Evolutionary conservation across 768 basidiomycete genomes (phyloP), one percentile per base, ranked within the genome.

Genomic region (Mycena metata): DNA sequence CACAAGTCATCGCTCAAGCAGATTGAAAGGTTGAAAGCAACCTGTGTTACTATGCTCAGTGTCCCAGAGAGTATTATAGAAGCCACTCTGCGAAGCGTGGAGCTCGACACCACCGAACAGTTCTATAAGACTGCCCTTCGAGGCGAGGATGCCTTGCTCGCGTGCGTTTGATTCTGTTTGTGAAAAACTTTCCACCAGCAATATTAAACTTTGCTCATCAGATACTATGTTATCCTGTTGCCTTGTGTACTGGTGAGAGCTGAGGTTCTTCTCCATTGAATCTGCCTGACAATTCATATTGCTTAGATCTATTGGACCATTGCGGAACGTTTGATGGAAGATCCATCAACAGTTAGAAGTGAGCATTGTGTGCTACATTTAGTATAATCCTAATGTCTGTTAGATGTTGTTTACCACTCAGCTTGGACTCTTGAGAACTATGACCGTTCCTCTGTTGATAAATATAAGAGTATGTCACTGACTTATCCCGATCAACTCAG

Each of bases 1-100:
- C 52, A 54, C 52, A 36, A 54, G 33, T 54, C 52, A 54, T 54
- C 52, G 33, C 24, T 54, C 30, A 30, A 54, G 24, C 35, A 54
- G 16, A 23, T 54, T 3, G 16, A 15, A 19, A 54, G 35, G 52
- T 36, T 54, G 21, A 16, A 54, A 30, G 52, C 26, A 11, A 54
- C 21, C 33, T 54, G 52, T 30, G 24, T 36, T 23, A 54, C 52
- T 33, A 30, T 54, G 52, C 52, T 54, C 24, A 30, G 52, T 33
- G 35, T 54, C 35, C 7, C 52, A 36, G 52, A 30, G 52, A 54
- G 52, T 21, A 36, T 21, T 30, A 54, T 54, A 5, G 5, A 16
- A 36, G 30, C 11, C 7, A 54, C 52, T 54, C 24, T 30, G 24
- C 52, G 26, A 16, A 54, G 52, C 21, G 16, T 16, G 16, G 26